phyloP scores from a whole-genome alignment of 2,329 filamentous ascomycete genomes.

The Phyllosticta capitalensis region DNA sequence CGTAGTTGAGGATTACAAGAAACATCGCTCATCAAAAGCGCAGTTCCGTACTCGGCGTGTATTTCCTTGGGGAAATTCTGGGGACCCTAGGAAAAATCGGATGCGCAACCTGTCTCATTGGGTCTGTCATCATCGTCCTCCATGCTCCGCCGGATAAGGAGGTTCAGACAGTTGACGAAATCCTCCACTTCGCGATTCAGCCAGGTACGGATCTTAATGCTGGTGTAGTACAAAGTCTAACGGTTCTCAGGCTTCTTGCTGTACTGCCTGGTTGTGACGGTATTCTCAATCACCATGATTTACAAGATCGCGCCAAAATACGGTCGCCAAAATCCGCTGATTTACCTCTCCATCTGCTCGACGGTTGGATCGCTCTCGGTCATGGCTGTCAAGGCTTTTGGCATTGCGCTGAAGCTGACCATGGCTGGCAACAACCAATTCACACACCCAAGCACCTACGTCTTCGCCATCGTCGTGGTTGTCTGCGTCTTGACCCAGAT shows the following conservation, averaged over 20 bases:
- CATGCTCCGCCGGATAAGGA: conserved; percentile 93
- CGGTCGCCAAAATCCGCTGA: conserved; percentile 89
- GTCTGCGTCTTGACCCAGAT: conserved; percentile 98
- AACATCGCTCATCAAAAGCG: conserved; percentile 12
- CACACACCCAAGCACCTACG: conserved; percentile 87
- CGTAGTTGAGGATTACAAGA: neutral
- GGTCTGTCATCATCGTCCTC: conserved; percentile 92
- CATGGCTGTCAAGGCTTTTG: conserved; percentile 98
- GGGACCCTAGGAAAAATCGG: conserved; percentile 89
- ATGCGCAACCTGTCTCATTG: conserved; percentile 91
- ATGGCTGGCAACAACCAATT: conserved; percentile 93
- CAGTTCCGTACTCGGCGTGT: conserved; percentile 82
- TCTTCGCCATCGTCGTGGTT: conserved; percentile 85
- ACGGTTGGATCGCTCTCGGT: conserved; percentile 95
- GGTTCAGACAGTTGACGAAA: conserved; percentile 83
- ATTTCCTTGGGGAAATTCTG: conserved; percentile 83
- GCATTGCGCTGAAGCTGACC: conserved; percentile 92
- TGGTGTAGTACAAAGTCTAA: neutral
- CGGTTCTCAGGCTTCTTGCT: conserved; percentile 67
- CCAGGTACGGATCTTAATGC: conserved; percentile 53
- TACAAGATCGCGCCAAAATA: conserved; percentile 84
- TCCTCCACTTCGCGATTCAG: conserved; percentile 80
- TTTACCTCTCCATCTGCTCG: conserved; percentile 96
- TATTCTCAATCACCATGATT: conserved; percentile 90
- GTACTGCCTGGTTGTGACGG: conserved; percentile 69